A percentile compares a stretch with the other conserved stretches of the same genome.
These are phyloP conservation scores for Polygonum maritimum DNA, from an alignment of 148 eudicot genomes.

Conservation along the genomic window DNA sequence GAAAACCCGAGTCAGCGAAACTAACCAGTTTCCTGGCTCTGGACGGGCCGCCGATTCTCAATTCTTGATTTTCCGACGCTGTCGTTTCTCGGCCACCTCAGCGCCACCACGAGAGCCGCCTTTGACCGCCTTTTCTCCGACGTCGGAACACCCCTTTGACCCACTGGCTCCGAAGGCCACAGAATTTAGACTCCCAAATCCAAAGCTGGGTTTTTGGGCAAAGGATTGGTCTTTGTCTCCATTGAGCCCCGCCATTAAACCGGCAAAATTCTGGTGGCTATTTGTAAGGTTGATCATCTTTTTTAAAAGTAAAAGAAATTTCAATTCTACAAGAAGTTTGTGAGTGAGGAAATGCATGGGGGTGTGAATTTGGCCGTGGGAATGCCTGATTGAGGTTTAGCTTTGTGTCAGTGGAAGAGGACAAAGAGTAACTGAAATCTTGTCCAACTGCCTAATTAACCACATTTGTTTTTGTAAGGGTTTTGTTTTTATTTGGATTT, in stretches of 20 bases:
- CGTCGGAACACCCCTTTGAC: neutral
- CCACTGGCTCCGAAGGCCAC: neutral
- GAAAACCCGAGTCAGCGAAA: neutral
- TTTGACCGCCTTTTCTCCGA: neutral
- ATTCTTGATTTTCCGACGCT: conserved; percentile 8
- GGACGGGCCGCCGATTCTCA: conserved; percentile 9
- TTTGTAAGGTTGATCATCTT: neutral
- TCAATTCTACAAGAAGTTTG: neutral
- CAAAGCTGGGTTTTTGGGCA: neutral
- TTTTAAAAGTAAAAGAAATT: neutral
- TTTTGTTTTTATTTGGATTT: too few species aligned
- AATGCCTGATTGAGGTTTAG: neutral
- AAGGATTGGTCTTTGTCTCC: neutral
- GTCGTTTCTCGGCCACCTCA: neutral
- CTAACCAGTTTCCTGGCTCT: conserved; percentile 3
- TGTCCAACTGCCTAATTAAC: neutral
- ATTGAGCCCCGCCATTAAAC: neutral
- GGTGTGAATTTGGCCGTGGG: neutral
- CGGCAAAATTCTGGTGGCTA: neutral
- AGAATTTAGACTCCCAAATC: neutral
- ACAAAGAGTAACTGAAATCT: conserved; percentile 4
- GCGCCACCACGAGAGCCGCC: neutral
- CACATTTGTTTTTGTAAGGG: too few species aligned
- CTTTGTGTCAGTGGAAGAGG: neutral
- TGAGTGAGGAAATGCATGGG: neutral